Evolutionary conservation across 2,329 filamentous ascomycete genomes (phyloP).

Genomic region (Penicillium italicum): DNA sequence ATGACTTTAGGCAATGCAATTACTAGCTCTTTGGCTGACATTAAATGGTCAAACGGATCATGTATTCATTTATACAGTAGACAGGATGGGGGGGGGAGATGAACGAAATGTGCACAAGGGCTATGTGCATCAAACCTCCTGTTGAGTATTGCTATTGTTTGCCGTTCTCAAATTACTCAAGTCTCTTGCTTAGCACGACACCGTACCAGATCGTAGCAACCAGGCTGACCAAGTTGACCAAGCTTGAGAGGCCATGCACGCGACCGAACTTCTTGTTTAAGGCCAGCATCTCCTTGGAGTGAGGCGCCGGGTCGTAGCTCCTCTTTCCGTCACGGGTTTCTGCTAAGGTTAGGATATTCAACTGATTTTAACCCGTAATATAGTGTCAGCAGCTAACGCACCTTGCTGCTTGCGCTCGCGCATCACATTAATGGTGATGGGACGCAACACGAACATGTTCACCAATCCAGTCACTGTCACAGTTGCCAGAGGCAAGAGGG

Average conservation of each 20-base stretch:
- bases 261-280: constrained; percentile 75
- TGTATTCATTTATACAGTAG: neutral
- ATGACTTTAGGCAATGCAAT: neutral
- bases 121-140: neutral
- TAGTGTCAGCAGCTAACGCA: constrained; percentile 39
- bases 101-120: neutral
- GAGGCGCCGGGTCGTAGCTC: constrained; percentile 72
- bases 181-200: constrained; percentile 63
- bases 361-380: neutral
- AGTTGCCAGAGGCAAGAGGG: constrained; percentile 64
- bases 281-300: constrained; percentile 77
- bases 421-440: constrained; percentile 72
- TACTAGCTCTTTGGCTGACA: neutral
- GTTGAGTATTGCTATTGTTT: neutral
- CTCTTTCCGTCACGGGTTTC: constrained; percentile 88
- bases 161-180: constrained; percentile 34
- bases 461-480: constrained; percentile 67
- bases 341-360: constrained; percentile 25
- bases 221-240: constrained; percentile 72
- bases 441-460: constrained; percentile 70
- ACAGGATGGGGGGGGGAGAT: neutral
- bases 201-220: constrained; percentile 73
- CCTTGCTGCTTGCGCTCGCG: constrained; percentile 73
- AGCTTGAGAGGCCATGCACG: constrained; percentile 75
- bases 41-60: neutral